Conservation (phyloP, 2,329 filamentous ascomycete genomes). For the Diaporthe aspalathi region DNA sequence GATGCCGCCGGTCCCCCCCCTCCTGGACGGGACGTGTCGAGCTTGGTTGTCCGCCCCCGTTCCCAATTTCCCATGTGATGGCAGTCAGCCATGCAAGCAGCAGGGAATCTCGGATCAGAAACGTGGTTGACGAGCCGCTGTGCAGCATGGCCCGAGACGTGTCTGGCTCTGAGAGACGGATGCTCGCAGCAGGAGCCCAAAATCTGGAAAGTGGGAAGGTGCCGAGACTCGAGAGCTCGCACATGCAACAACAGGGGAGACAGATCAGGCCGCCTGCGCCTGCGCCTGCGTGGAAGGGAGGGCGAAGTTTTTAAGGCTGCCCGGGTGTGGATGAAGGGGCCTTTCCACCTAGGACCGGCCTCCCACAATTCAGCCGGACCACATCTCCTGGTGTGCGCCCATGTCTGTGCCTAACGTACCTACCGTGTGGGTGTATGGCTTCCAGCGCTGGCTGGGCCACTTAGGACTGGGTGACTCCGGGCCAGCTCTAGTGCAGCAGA, state of each 20-base stretch:
- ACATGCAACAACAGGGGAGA: slow-evolving; percentile 32
- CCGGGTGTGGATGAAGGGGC: slow-evolving; percentile 21
- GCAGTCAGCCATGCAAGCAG: slow-evolving; percentile 21
- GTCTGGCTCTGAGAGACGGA: slow-evolving; percentile 33
- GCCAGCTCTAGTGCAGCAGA: slow-evolving; percentile 8
- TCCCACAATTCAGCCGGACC: background rate
- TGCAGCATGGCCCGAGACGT: slow-evolving; percentile 33
- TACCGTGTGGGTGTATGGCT: slow-evolving; percentile 2
- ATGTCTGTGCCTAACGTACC: background rate
- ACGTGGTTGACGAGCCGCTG: slow-evolving; percentile 31
- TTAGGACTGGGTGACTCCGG: background rate
- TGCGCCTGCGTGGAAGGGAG: slow-evolving; percentile 12
- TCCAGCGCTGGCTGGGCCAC: background rate
- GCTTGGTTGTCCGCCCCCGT: slow-evolving; percentile 2
- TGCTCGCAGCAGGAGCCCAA: slow-evolving; percentile 22
- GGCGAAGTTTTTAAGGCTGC: slow-evolving; percentile 15
- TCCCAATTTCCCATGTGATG: slow-evolving; percentile 14
- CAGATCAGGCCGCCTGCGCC: no score
- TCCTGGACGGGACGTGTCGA: background rate
- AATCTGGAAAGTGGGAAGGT: slow-evolving; percentile 10
- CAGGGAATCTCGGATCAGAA: slow-evolving; percentile 9
- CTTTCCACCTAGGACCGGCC: background rate
- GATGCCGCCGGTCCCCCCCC: slow-evolving; percentile 6
- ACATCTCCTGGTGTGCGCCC: slow-evolving; percentile 19
- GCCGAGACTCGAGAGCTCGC: slow-evolving; percentile 19